Conservation (phyloP, 2,329 filamentous ascomycete genomes). For the Aspergillus amoenus region DNA sequence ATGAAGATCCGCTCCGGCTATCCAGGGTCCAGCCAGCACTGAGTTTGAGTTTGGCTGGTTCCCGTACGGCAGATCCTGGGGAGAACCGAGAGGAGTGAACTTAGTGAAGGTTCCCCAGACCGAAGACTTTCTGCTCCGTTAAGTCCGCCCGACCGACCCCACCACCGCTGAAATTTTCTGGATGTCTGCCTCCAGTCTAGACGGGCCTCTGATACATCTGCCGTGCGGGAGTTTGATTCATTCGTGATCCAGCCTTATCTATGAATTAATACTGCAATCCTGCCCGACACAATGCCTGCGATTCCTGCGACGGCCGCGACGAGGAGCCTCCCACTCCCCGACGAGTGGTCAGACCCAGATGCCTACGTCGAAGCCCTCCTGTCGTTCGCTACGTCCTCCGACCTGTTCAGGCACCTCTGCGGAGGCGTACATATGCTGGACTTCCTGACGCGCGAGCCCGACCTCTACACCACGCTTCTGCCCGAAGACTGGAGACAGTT, state of each 20-base stretch:
- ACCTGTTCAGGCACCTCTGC: slow-evolving; percentile 82
- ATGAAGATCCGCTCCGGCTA: not conserved
- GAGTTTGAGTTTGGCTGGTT: not conserved
- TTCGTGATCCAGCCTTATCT: not conserved
- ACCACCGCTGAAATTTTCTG: no score
- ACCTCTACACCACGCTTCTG: slow-evolving; percentile 75
- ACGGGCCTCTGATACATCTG: not conserved
- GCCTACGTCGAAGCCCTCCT: slow-evolving; percentile 78
- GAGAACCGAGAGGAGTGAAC: no score
- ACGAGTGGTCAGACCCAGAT: slow-evolving; percentile 69
- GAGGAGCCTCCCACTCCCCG: slow-evolving; percentile 64
- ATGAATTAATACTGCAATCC: slow-evolving; percentile 1
- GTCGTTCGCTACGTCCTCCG: slow-evolving; percentile 70
- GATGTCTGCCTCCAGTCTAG: not conserved
- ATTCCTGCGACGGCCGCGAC: slow-evolving; percentile 46
- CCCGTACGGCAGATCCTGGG: no score
- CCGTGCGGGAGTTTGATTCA: not conserved
- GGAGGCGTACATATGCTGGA: slow-evolving; percentile 97
- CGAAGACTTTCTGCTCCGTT: no score
- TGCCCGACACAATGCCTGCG: slow-evolving; percentile 29
- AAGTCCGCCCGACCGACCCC: no score
- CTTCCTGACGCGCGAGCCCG: slow-evolving; percentile 84
- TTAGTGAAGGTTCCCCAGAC: no score
- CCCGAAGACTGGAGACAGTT: slow-evolving; percentile 80
- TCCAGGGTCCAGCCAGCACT: not conserved